Conservation (phyloP, 129 eudicot genomes). For the Helichrysum umbraculigerum region DNA sequence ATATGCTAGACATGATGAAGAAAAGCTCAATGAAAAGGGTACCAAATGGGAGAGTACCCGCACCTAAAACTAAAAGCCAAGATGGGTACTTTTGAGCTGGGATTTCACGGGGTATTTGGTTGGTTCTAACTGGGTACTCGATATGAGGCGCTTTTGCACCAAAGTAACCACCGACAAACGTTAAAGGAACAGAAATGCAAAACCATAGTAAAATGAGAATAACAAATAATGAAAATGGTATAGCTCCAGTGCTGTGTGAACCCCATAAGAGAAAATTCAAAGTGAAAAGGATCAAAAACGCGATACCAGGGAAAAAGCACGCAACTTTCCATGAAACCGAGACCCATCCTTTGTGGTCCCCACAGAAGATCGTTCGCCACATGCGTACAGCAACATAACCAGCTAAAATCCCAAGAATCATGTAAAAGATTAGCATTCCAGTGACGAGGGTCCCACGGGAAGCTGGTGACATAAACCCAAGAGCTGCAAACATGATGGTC, state of each 20-base stretch:
- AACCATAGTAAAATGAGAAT: constrained; percentile 72
- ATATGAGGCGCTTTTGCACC: constrained; percentile 77
- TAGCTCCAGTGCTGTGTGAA: constrained; percentile 69
- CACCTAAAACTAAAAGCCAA: constrained; percentile 79
- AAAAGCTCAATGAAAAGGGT: constrained; percentile 80
- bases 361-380: constrained; percentile 62
- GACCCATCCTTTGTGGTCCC: constrained; percentile 67
- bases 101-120: constrained; percentile 73
- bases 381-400: constrained; percentile 75
- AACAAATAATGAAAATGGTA: constrained; percentile 67
- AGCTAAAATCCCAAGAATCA: constrained; percentile 68
- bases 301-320: constrained; percentile 71
- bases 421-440: constrained; percentile 66
- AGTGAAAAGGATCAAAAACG: constrained; percentile 49
- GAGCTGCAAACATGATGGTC: constrained; percentile 68
- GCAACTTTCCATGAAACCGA: constrained; percentile 66
- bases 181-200: constrained; percentile 71
- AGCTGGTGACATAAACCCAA: constrained; percentile 80
- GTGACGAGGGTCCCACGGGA: constrained; percentile 62
- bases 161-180: constrained; percentile 66
- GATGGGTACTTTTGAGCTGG: constrained; percentile 72
- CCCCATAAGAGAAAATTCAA: constrained; percentile 67
- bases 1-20: constrained; percentile 74
- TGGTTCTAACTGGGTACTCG: constrained; percentile 65
- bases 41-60: constrained; percentile 77